A percentile compares a stretch with the other conserved stretches of the same genome.
Conservation (phyloP, 2,329 filamentous ascomycete species). For the Colletotrichum cordylinicola region DNA sequence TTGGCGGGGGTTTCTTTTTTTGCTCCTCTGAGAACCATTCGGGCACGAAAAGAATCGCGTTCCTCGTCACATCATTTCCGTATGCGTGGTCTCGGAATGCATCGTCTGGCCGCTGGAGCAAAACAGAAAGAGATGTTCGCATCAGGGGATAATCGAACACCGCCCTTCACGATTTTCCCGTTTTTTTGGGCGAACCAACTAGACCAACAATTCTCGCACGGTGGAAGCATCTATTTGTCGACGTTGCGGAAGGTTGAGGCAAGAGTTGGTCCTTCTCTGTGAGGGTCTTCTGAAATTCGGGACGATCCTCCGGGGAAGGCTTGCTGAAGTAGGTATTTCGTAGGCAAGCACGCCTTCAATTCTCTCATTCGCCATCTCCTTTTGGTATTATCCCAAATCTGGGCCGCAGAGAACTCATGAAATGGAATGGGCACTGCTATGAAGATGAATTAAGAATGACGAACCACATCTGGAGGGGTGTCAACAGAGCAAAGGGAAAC, state of each 20-base stretch:
- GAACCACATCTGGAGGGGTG: not conserved
- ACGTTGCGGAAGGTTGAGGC: not conserved
- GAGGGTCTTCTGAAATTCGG: not conserved
- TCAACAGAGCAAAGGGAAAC: not conserved
- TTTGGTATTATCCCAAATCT: not conserved
- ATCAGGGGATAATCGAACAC: not conserved
- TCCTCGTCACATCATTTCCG: fast-evolving
- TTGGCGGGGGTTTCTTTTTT: not conserved
- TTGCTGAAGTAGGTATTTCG: not conserved
- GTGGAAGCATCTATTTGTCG: not conserved
- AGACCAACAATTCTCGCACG: not conserved
- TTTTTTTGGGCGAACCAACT: not conserved
- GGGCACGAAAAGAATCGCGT: fast-evolving
- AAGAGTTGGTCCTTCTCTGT: not conserved
- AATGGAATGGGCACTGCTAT: not conserved
- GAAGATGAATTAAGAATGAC: not conserved
- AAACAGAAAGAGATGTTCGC: not conserved
- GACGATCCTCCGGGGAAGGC: not conserved
- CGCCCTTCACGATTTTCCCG: not conserved
- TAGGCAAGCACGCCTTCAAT: not conserved
- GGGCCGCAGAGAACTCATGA: not conserved
- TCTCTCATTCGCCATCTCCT: not conserved
- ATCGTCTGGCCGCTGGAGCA: not conserved
- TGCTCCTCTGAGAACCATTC: not conserved
- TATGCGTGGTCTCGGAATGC: fast-evolving